Evolutionary conservation across 1,284 basidiomycete species (phyloP).

Genomic region (Trichosporon ovoides): DNA sequence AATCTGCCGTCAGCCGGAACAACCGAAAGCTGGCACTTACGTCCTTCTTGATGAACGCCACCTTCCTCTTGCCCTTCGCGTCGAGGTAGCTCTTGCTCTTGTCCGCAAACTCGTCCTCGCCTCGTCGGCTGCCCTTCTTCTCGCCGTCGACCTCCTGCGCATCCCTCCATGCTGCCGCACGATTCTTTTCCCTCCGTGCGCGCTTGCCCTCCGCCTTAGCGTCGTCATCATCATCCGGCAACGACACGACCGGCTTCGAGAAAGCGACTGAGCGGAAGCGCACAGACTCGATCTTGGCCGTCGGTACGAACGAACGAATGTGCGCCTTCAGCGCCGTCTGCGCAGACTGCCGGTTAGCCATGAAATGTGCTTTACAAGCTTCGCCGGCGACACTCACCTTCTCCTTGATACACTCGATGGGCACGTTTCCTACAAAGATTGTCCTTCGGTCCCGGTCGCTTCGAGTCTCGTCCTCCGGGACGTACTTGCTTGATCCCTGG

Average conservation of each 20-base stretch:
- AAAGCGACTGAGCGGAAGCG: slow-evolving; percentile 88
- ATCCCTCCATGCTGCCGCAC: slow-evolving; percentile 60
- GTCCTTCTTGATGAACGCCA: slow-evolving; percentile 89
- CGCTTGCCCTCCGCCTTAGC: slow-evolving; percentile 33
- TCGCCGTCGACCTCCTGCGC: slow-evolving; percentile 52
- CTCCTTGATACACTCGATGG: slow-evolving; percentile 66
- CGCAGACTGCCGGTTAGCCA: slow-evolving; percentile 3
- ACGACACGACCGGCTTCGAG: slow-evolving; percentile 61
- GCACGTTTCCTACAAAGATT: slow-evolving; percentile 88
- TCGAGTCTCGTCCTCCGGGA: slow-evolving; percentile 62
- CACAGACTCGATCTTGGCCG: slow-evolving; percentile 74
- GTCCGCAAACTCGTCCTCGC: slow-evolving; percentile 41
- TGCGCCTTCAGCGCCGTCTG: slow-evolving; percentile 50
- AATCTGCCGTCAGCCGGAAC: slow-evolving; percentile 49
- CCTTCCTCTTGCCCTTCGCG: slow-evolving; percentile 81
- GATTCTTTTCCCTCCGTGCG: slow-evolving; percentile 48
- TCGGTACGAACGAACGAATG: slow-evolving; percentile 62
- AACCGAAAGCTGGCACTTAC: slow-evolving; percentile 28
- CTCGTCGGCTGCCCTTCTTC: slow-evolving; percentile 40
- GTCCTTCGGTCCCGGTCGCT: slow-evolving; percentile 72
- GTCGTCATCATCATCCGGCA: slow-evolving; percentile 45
- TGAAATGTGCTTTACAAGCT: background rate
- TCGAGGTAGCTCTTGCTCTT: slow-evolving; percentile 58
- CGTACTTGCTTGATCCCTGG: slow-evolving; percentile 45
- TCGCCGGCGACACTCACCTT: slow-evolving; percentile 54